These are phyloP conservation scores for Citrullus mucosospermus DNA, from an alignment of 306 rosid genomes.

Conservation along the genomic window DNA sequence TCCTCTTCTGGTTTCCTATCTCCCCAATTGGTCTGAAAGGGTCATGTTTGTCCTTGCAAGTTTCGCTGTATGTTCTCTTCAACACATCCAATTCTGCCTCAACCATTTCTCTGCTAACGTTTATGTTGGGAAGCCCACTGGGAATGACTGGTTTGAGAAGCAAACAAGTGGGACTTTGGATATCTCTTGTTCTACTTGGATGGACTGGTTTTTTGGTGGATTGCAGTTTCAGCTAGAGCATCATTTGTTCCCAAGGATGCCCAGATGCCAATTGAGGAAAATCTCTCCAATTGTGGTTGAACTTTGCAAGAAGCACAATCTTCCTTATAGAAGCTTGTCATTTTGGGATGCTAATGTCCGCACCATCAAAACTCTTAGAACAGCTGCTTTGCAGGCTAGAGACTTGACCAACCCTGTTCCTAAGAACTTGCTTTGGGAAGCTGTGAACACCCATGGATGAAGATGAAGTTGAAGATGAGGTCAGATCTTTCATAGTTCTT, in stretches of 20 bases:
- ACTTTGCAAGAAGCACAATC: constrained; percentile 32
- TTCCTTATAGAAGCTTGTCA: constrained; percentile 35
- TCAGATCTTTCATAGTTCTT: neutral
- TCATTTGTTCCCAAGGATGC: constrained; percentile 35
- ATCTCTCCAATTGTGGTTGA: constrained; percentile 27
- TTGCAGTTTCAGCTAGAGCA: constrained; percentile 44
- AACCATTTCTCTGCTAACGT: constrained; percentile 40
- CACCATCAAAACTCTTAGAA: constrained; percentile 23
- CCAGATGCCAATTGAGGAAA: constrained; percentile 33
- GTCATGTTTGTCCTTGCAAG: constrained; percentile 20
- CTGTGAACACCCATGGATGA: constrained; percentile 40
- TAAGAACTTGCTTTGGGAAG: constrained; percentile 41
- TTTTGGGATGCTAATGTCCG: constrained; percentile 33
- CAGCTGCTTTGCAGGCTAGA: constrained; percentile 39
- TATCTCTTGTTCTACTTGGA: constrained; percentile 27
- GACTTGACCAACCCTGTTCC: constrained; percentile 25
- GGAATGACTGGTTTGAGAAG: constrained; percentile 40
- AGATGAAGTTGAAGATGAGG: neutral
- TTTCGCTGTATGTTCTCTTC: constrained; percentile 25
- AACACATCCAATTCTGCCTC: constrained; percentile 34
- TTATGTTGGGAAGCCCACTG: constrained; percentile 24
- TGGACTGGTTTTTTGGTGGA: constrained; percentile 42
- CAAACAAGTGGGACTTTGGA: constrained; percentile 35
- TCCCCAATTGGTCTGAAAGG: constrained; percentile 23
- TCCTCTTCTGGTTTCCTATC: constrained; percentile 17